Percentiles rank a stretch among this genome's conserved stretches.
Conservation (phyloP, 2,329 filamentous ascomycete species). For the Coleophoma cylindrospora region DNA sequence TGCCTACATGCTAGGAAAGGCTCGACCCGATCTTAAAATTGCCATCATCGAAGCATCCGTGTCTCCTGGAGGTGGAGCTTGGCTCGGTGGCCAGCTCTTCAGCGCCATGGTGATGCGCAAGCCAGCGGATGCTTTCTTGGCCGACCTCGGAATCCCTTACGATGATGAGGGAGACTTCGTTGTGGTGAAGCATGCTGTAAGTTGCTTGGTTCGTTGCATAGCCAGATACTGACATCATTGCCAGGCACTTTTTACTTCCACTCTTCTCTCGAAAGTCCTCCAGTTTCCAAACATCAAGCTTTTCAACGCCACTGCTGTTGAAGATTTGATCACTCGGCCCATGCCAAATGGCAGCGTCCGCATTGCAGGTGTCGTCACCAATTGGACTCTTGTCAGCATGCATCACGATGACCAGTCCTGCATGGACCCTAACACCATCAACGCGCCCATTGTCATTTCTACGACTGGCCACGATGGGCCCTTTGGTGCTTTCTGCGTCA, state of each 20-base stretch:
- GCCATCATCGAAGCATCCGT: constrained; percentile 87
- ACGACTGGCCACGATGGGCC: constrained; percentile 90
- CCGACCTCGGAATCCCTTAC: constrained; percentile 75
- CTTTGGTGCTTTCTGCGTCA: constrained; percentile 87
- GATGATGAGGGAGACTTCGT: constrained; percentile 88
- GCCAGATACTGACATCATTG: not conserved
- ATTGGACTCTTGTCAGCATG: constrained; percentile 90
- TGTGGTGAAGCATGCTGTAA: constrained; percentile 82
- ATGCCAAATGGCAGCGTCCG: constrained; percentile 50
- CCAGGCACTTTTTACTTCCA: constrained; percentile 78
- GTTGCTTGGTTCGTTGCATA: constrained; percentile 1
- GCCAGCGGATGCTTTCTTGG: constrained; percentile 80
- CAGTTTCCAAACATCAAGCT: constrained; percentile 88
- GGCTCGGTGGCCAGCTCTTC: constrained; percentile 93
- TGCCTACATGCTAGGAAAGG: constrained; percentile 77
- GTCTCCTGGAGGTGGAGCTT: constrained; percentile 81
- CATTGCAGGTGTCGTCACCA: constrained; percentile 86
- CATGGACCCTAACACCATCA: constrained; percentile 98
- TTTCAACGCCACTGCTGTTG: constrained; percentile 90
- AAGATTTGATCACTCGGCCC: constrained; percentile 84
- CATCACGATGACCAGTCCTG: constrained; percentile 86
- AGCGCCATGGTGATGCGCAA: constrained; percentile 94
- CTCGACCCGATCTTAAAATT: constrained; percentile 85
- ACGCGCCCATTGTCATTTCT: constrained; percentile 80
- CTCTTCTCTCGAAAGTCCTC: constrained; percentile 77